Evolutionary conservation across 2,329 filamentous ascomycete species (phyloP).

Genomic region (Coniochaeta prunicola): DNA sequence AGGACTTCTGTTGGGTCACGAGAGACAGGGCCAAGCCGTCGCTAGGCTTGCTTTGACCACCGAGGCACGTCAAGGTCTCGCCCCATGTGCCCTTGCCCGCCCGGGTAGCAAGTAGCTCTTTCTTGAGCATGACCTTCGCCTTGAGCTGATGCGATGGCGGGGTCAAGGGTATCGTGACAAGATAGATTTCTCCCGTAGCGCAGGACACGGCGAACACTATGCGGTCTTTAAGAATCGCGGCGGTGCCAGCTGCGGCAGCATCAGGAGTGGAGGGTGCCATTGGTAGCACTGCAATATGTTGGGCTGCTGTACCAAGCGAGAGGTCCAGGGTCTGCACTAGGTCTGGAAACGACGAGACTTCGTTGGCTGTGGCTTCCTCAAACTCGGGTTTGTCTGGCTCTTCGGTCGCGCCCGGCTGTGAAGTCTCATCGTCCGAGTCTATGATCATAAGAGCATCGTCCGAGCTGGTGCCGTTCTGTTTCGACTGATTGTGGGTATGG

Average conservation of each 20-base stretch:
- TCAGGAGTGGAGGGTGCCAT: conserved; percentile 39
- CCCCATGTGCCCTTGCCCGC: conserved; percentile 58
- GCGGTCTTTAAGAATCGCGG: conserved; percentile 43
- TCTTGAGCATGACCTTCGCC: conserved; percentile 42
- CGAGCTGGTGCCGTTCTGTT: conserved; percentile 40
- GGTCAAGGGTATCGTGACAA: conserved; percentile 53
- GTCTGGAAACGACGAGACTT: conserved; percentile 41
- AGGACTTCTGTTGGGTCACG: conserved; percentile 29
- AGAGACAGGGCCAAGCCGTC: conserved; percentile 50
- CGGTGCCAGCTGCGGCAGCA: conserved; percentile 39
- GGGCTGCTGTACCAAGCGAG: conserved; percentile 47
- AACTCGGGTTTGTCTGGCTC: conserved; percentile 47
- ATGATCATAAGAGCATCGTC: conserved; percentile 54
- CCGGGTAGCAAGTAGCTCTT: conserved; percentile 42
- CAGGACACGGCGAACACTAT: conserved; percentile 57
- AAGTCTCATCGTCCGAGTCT: conserved; percentile 49
- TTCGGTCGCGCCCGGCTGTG: conserved; percentile 8
- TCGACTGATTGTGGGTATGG: conserved; percentile 27
- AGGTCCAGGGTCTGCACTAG: conserved; percentile 55
- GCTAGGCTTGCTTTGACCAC: conserved; percentile 44
- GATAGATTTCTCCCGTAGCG: conserved; percentile 46
- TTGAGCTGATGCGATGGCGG: conserved; percentile 56
- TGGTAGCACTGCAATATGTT: conserved; percentile 49
- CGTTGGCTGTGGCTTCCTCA: conserved; percentile 40
- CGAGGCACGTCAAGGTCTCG: conserved; percentile 47